Evolutionary conservation across 352 stramenopile genomes (phyloP).

Genomic region (Phytopythium helicoides): DNA sequence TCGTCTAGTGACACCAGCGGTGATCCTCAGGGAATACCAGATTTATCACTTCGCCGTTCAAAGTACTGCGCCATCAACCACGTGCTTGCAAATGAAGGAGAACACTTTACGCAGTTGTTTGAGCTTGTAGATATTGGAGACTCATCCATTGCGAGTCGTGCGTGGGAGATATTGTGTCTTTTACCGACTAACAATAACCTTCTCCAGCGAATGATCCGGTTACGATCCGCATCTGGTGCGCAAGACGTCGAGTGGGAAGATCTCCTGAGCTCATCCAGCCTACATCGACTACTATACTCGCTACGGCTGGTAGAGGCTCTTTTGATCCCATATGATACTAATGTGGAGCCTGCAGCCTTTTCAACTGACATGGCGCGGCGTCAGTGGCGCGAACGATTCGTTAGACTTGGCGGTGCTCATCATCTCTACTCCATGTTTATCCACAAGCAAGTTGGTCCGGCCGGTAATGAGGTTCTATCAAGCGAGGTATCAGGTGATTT

Average conservation of each 20-base stretch:
- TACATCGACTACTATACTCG: slow-evolving; percentile 62
- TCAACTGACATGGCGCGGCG: slow-evolving; percentile 34
- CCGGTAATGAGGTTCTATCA: background rate
- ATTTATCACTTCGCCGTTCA: background rate
- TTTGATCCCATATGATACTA: slow-evolving; percentile 34
- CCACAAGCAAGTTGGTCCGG: slow-evolving; percentile 13
- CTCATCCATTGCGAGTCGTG: slow-evolving; percentile 42
- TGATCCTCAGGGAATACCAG: slow-evolving; percentile 9
- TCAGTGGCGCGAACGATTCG: slow-evolving; percentile 79
- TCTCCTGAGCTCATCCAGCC: slow-evolving; percentile 41
- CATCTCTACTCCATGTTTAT: slow-evolving; percentile 46
- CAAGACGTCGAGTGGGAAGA: slow-evolving; percentile 35
- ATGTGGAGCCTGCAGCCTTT: background rate
- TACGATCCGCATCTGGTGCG: slow-evolving; percentile 23
- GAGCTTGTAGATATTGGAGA: slow-evolving; percentile 52
- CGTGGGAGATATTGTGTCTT: slow-evolving; percentile 71
- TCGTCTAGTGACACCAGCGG: background rate
- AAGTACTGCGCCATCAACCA: slow-evolving; percentile 44
- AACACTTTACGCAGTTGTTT: slow-evolving; percentile 59
- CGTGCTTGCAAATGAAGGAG: slow-evolving; percentile 51
- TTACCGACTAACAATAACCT: slow-evolving; percentile 68
- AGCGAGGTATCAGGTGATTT: slow-evolving; percentile 8
- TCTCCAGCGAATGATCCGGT: slow-evolving; percentile 60
- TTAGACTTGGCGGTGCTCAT: slow-evolving; percentile 48
- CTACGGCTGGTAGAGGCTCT: slow-evolving; percentile 70